A percentile compares a stretch with the other conserved stretches of the same genome.
These are phyloP conservation scores for Calonectria hawksworthii DNA, from an alignment of 2,329 filamentous ascomycete species.

Conservation along the genomic window DNA sequence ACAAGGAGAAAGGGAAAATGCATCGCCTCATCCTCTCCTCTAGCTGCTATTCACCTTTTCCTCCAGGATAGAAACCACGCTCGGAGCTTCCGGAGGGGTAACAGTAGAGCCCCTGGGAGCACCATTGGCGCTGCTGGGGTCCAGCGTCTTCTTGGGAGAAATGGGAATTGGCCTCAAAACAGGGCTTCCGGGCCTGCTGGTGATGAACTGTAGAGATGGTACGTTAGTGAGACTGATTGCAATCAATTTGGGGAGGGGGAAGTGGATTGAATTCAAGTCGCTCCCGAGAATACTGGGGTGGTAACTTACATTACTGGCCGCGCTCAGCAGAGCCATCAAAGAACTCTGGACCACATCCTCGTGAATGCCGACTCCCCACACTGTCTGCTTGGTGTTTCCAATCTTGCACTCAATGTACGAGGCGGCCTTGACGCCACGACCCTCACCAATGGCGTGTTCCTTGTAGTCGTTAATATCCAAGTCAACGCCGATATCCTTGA, in stretches of 20 bases:
- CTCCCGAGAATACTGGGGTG: neutral
- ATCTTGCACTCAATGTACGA: slow-evolving; percentile 93
- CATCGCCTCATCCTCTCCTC: neutral
- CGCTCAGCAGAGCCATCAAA: slow-evolving; percentile 87
- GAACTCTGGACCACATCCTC: slow-evolving; percentile 91
- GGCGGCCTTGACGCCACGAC: slow-evolving; percentile 89
- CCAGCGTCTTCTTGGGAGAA: neutral
- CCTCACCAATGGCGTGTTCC: slow-evolving; percentile 89
- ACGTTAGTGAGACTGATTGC: neutral
- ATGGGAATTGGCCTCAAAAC: neutral
- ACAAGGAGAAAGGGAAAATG: neutral
- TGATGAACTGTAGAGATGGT: neutral
- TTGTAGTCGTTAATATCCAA: slow-evolving; percentile 96
- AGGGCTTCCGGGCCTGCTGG: slow-evolving; percentile 7
- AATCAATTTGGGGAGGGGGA: neutral
- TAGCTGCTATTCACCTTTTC: slow-evolving; percentile 5
- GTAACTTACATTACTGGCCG: slow-evolving; percentile 84
- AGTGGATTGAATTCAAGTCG: neutral
- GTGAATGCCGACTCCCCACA: slow-evolving; percentile 94
- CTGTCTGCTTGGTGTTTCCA: slow-evolving; percentile 75
- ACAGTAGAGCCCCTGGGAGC: neutral
- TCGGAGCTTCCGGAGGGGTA: neutral
- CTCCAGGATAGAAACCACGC: neutral
- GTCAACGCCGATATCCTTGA: slow-evolving; percentile 84
- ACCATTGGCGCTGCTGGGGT: neutral